These are phyloP conservation scores for Malus sylvestris DNA, from an alignment of 306 rosid genomes.

Conservation along the genomic window DNA sequence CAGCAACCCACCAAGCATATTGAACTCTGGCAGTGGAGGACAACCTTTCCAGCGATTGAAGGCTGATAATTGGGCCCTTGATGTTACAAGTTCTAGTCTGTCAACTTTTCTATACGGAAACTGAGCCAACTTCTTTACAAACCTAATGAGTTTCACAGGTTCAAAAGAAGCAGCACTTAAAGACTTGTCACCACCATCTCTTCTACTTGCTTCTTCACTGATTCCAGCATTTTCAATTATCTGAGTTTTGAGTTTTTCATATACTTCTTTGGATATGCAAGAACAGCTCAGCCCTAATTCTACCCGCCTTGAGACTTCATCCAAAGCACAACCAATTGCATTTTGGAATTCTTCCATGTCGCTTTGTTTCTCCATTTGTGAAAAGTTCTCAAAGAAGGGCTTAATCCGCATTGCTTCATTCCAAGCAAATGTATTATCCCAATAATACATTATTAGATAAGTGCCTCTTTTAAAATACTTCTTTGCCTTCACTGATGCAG, in stretches of 20 bases:
- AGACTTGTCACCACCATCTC: constrained; percentile 44
- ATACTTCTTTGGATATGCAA: constrained; percentile 49
- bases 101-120: constrained; percentile 36
- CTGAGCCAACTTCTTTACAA: constrained; percentile 43
- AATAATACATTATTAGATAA: constrained; percentile 61
- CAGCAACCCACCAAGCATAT: constrained; percentile 29
- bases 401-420: constrained; percentile 60
- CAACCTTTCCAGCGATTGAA: constrained; percentile 57
- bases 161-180: constrained; percentile 43
- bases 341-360: constrained; percentile 34
- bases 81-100: constrained; percentile 39
- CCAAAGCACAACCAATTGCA: constrained; percentile 70
- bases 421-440: constrained; percentile 82
- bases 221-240: constrained; percentile 50
- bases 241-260: constrained; percentile 41
- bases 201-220: constrained; percentile 37
- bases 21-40: constrained; percentile 48
- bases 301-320: constrained; percentile 68
- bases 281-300: constrained; percentile 67
- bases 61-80: constrained; percentile 46
- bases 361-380: constrained; percentile 60
- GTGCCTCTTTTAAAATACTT: constrained; percentile 41
- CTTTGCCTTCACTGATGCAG: constrained; percentile 60
- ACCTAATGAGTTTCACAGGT: constrained; percentile 45
- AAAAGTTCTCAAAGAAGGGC: constrained; percentile 53